phyloP scores from a whole-genome alignment of 371 early-diverging fungal genomes.

The Actinomortierella ambigua region DNA sequence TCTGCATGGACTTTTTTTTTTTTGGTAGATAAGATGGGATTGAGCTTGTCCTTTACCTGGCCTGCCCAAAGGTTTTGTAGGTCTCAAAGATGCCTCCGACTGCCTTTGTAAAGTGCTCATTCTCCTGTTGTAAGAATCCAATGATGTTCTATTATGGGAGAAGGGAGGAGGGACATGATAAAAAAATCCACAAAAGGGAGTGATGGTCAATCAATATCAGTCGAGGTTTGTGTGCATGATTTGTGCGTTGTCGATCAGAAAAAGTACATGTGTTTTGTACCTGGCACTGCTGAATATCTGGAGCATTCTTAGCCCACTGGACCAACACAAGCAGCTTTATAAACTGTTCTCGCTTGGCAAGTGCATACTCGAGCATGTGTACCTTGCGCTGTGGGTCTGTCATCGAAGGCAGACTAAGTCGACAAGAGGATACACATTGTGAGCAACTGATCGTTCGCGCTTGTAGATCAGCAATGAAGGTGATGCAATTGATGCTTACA shows the following conservation, averaged over 20 bases:
- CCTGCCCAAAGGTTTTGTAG: constrained; percentile 64
- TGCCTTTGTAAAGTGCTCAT: constrained; percentile 67
- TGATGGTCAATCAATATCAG: too few relatives aligned
- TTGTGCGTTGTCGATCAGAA: too few relatives aligned
- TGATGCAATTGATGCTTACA: constrained; percentile 48
- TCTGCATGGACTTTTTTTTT: too few relatives aligned
- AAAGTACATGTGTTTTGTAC: constrained; percentile 29
- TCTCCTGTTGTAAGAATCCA: constrained; percentile 74
- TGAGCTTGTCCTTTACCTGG: constrained; percentile 43
- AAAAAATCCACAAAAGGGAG: too few relatives aligned
- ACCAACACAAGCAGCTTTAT: constrained; percentile 70
- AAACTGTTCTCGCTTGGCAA: constrained; percentile 63
- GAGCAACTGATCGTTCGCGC: too few relatives aligned
- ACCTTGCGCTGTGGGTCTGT: constrained; percentile 61
- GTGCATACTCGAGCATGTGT: constrained; percentile 61
- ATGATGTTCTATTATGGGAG: constrained; percentile 60
- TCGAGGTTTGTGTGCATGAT: too few relatives aligned
- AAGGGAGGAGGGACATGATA: background rate
- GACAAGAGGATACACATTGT: too few relatives aligned
- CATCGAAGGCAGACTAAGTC: constrained; percentile 63
- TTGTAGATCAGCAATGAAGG: too few relatives aligned
- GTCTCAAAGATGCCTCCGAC: constrained; percentile 73
- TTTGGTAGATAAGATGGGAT: too few relatives aligned
- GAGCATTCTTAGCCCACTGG: constrained; percentile 74
- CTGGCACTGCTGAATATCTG: constrained; percentile 78